Evolutionary conservation across 139 green algal species (phyloP).

Genomic region (Deuterostichococcus epilithicus): DNA sequence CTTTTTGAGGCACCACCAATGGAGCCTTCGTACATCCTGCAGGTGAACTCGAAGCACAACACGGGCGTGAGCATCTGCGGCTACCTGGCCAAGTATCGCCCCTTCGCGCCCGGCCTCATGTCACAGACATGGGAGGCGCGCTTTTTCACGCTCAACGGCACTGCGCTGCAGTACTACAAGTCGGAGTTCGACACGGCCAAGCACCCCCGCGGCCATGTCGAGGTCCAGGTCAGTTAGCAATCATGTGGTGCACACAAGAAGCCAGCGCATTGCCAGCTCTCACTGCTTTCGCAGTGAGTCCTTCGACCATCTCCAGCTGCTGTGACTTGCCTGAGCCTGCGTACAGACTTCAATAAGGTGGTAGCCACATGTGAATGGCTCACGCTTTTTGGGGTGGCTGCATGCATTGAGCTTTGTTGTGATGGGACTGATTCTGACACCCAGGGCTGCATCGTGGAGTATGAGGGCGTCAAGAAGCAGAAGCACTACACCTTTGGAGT

Average conservation of each 20-base stretch:
- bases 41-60: conserved; percentile 4
- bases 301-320: background rate
- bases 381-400: no score
- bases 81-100: conserved; percentile 56
- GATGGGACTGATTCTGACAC: no score
- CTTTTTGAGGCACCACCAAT: no score
- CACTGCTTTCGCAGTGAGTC: background rate
- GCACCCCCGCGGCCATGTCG: conserved; percentile 38
- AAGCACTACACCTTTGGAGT: conserved; percentile 43
- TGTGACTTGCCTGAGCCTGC: background rate
- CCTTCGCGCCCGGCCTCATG: conserved; percentile 14
- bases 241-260: background rate
- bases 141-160: conserved; percentile 46
- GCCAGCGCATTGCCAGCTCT: background rate
- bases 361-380: background rate
- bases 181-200: conserved; percentile 40
- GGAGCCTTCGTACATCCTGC: no score
- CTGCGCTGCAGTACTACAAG: conserved; percentile 42
- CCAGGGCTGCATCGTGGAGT: conserved; percentile 33
- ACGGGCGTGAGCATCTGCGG: conserved; percentile 19
- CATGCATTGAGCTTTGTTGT: no score
- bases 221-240: conserved; percentile 32
- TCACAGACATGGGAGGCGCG: conserved; percentile 34
- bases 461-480: conserved; percentile 32
- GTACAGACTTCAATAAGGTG: background rate